phyloP scores from a whole-genome alignment of 2,329 filamentous ascomycete genomes.

The Sarocladium strictum region DNA sequence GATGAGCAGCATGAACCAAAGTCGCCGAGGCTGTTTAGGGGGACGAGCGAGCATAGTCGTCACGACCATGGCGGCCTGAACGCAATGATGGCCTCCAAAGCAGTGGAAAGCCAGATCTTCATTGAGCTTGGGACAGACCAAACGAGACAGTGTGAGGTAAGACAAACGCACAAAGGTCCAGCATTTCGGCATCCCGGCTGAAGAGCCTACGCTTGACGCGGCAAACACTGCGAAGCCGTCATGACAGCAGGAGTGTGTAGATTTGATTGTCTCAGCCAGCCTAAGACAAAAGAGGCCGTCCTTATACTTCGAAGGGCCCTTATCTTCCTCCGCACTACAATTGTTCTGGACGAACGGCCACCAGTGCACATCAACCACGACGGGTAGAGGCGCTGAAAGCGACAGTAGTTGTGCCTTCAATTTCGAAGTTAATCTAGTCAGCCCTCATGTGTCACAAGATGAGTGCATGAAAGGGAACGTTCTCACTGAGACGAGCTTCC shows the following conservation, averaged over 20 bases:
- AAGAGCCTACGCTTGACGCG: constrained; percentile 4
- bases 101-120: neutral
- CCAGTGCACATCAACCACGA: neutral
- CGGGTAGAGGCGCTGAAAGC: neutral
- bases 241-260: neutral
- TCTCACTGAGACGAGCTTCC: neutral
- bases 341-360: neutral
- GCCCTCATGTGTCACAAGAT: neutral
- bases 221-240: neutral
- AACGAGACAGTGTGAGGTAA: neutral
- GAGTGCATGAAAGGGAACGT: neutral
- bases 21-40: neutral
- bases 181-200: neutral
- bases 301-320: neutral
- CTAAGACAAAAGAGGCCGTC: neutral
- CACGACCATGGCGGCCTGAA: neutral
- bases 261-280: neutral
- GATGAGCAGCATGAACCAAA: neutral
- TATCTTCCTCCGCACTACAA: neutral
- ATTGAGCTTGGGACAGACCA: neutral
- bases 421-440: neutral
- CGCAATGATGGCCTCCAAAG: neutral
- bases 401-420: neutral
- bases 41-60: neutral
- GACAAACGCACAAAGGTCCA: neutral